phyloP scores from a whole-genome alignment of 2,329 filamentous ascomycete genomes.

The Hypoxylon sp. region DNA sequence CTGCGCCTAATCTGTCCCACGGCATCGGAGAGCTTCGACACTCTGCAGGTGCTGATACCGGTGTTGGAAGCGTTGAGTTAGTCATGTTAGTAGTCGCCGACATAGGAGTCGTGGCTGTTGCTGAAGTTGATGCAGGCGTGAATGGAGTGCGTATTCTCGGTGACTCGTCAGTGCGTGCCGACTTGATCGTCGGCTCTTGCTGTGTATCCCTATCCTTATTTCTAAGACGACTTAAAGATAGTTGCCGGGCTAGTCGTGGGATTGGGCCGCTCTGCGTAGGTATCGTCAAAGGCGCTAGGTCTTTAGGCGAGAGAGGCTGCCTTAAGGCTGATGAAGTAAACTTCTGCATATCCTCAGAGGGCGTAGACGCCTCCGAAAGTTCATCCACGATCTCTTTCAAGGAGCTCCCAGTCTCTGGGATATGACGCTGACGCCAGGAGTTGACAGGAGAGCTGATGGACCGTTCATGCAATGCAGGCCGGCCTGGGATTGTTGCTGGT shows the following conservation, averaged over 20 bases:
- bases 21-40: constrained; percentile 61
- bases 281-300: constrained; percentile 71
- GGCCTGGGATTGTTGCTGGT: constrained; percentile 76
- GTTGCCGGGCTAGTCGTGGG: constrained; percentile 56
- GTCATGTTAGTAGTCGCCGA: constrained; percentile 64
- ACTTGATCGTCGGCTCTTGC: constrained; percentile 58
- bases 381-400: constrained; percentile 52
- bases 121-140: constrained; percentile 61
- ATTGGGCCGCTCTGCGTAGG: constrained; percentile 58
- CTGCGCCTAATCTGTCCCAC: constrained; percentile 58
- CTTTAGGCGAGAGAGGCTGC: constrained; percentile 67
- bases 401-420: constrained; percentile 57
- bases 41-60: constrained; percentile 66
- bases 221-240: constrained; percentile 63
- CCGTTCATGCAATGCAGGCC: constrained; percentile 74
- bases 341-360: constrained; percentile 27
- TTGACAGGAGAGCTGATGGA: constrained; percentile 73
- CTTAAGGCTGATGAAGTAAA: constrained; percentile 44
- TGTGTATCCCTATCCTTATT: constrained; percentile 60
- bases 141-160: constrained; percentile 61
- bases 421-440: constrained; percentile 63
- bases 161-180: constrained; percentile 63
- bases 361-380: constrained; percentile 21
- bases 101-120: constrained; percentile 60
- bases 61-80: constrained; percentile 62